phyloP scores from a whole-genome alignment of 1,284 basidiomycete species.

The Meira miltonrushii region DNA sequence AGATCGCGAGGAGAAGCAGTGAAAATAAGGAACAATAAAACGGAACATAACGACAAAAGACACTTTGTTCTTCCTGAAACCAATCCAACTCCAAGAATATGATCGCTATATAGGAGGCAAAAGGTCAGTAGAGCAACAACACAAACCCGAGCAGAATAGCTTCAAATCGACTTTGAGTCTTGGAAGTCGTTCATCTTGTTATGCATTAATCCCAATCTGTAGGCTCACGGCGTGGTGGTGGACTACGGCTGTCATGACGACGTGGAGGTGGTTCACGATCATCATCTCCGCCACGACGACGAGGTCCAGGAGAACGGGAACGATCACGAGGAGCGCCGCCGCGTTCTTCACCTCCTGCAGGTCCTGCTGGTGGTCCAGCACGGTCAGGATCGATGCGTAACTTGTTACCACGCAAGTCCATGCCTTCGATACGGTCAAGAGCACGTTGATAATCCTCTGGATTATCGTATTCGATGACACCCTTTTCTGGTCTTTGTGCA shows the following conservation, averaged over 20 bases:
- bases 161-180: too few species aligned
- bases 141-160: too few species aligned
- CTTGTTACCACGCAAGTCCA: conserved; percentile 45
- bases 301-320: neutral
- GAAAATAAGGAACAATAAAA: too few species aligned
- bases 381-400: conserved; percentile 45
- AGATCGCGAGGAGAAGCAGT: too few species aligned
- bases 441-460: conserved; percentile 49
- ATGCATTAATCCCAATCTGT: neutral
- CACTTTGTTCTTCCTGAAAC: too few species aligned
- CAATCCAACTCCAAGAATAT: too few species aligned
- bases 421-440: conserved; percentile 48
- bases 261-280: conserved; percentile 1
- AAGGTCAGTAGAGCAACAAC: too few species aligned
- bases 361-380: neutral
- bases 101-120: too few species aligned
- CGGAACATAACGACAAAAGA: too few species aligned
- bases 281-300: neutral
- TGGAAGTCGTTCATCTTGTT: too few species aligned
- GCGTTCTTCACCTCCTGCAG: conserved; percentile 1
- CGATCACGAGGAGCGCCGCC: neutral
- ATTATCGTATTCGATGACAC: conserved; percentile 49
- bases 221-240: neutral
- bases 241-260: conserved; percentile 14
- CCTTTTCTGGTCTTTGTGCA: conserved; percentile 44